Percentiles rank a stretch among this genome's conserved stretches.
Evolutionary conservation across 768 basidiomycete genomes (phyloP).

Genomic region (Russula abietina): DNA sequence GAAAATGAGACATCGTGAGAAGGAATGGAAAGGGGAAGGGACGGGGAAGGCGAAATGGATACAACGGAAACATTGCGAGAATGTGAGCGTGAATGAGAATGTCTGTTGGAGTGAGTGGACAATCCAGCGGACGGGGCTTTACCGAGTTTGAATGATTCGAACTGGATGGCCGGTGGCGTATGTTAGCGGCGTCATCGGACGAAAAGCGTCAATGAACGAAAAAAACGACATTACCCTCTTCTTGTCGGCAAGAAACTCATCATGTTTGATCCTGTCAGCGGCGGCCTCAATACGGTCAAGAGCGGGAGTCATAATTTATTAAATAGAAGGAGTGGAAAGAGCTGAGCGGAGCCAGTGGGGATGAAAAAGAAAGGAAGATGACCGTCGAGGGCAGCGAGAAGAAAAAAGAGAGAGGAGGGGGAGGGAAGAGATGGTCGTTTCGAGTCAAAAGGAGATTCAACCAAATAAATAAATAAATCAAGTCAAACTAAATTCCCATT

Average conservation of each 20-base stretch:
- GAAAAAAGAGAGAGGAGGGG: slow-evolving; percentile 14
- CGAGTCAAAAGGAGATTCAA: slow-evolving; percentile 22
- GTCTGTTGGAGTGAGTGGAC: slow-evolving; percentile 37
- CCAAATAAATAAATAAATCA: neutral
- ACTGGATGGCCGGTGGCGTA: slow-evolving; percentile 35
- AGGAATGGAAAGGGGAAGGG: slow-evolving; percentile 38
- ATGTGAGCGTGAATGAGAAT: slow-evolving; percentile 59
- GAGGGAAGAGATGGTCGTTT: slow-evolving; percentile 28
- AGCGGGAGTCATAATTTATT: slow-evolving; percentile 28
- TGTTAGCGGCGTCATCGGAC: neutral
- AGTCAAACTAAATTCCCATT: neutral
- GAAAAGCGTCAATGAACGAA: neutral
- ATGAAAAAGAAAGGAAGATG: slow-evolving; percentile 35
- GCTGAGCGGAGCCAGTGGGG: slow-evolving; percentile 32
- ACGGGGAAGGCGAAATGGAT: slow-evolving; percentile 29
- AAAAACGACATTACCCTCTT: slow-evolving; percentile 36
- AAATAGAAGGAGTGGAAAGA: slow-evolving; percentile 33
- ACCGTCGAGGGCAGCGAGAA: slow-evolving; percentile 27
- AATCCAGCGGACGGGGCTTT: slow-evolving; percentile 32
- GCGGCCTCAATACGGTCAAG: slow-evolving; percentile 38
- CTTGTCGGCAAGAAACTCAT: slow-evolving; percentile 35
- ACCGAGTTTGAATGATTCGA: slow-evolving; percentile 71
- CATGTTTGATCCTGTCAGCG: slow-evolving; percentile 30
- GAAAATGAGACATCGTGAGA: slow-evolving; percentile 31
- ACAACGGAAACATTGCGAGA: slow-evolving; percentile 62